Percentiles rank a stretch among this genome's conserved stretches.
Conservation (phyloP, 148 eudicot genomes). For the Vaccinium vitisidaea region DNA sequence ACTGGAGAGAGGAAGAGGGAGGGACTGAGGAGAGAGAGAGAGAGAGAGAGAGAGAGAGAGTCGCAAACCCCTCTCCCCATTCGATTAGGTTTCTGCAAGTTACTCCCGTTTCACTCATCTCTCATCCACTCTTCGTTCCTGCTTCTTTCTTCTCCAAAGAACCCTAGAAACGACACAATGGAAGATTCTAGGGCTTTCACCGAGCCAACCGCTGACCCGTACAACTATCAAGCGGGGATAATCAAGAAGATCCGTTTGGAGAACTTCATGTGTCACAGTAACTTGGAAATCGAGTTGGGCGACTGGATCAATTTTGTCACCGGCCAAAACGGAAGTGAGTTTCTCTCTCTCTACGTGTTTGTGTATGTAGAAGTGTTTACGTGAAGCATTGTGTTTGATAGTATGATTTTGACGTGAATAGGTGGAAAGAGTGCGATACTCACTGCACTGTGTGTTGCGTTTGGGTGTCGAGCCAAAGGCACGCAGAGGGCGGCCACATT, state of each 20-base stretch:
- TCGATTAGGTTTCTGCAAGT: neutral
- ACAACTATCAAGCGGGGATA: slow-evolving; percentile 52
- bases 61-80: neutral
- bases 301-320: slow-evolving; percentile 84
- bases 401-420: slow-evolving; percentile 21
- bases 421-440: slow-evolving; percentile 98
- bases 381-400: neutral
- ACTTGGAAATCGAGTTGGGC: slow-evolving; percentile 69
- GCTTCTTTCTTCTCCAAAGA: neutral
- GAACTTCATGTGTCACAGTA: slow-evolving; percentile 94
- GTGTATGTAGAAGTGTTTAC: neutral
- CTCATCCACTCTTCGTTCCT: neutral
- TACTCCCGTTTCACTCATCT: neutral
- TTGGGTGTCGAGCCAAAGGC: slow-evolving; percentile 89
- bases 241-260: slow-evolving; percentile 65
- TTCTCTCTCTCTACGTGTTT: neutral
- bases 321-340: slow-evolving; percentile 96
- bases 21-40: neutral
- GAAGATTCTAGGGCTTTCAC: slow-evolving; percentile 37
- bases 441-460: slow-evolving; percentile 91
- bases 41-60: neutral
- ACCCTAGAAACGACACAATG: slow-evolving; percentile 31
- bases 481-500: slow-evolving; percentile 81
- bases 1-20: neutral
- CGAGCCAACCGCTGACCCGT: slow-evolving; percentile 18